phyloP scores from a whole-genome alignment of 2,329 filamentous ascomycete genomes.

The Fusarium sp. region DNA sequence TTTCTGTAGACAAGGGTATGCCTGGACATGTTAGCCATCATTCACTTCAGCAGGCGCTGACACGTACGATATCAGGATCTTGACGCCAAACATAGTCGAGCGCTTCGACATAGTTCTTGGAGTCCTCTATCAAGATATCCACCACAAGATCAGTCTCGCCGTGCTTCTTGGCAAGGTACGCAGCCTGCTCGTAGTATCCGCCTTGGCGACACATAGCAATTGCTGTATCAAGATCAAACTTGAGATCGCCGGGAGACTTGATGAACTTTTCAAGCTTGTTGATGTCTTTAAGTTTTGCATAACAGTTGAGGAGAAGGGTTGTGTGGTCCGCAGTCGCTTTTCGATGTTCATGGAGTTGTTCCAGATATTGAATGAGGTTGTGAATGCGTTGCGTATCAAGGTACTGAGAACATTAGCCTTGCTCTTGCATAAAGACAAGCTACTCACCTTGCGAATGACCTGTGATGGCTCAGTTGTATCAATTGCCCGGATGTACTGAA shows the following conservation, averaged over 20 bases:
- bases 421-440: fast-evolving
- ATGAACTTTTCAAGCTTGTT: constrained; percentile 97
- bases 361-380: constrained; percentile 95
- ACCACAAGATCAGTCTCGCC: constrained; percentile 94
- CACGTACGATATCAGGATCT: constrained; percentile 78
- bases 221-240: constrained; percentile 96
- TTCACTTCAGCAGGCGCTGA: fast-evolving
- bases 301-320: constrained; percentile 93
- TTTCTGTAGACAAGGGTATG: constrained; percentile 92
- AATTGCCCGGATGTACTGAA: constrained; percentile 95
- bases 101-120: constrained; percentile 88
- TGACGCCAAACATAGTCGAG: constrained; percentile 91
- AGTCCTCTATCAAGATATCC: constrained; percentile 95
- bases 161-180: constrained; percentile 93
- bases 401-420: constrained; percentile 68
- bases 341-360: constrained; percentile 94
- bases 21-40: constrained; percentile 61
- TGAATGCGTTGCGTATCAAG: constrained; percentile 97
- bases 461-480: constrained; percentile 97
- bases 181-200: constrained; percentile 96
- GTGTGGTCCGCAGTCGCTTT: constrained; percentile 96
- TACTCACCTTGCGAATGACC: constrained; percentile 84
- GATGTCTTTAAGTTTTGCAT: constrained; percentile 97
- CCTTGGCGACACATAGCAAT: constrained; percentile 98
- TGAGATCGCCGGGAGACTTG: constrained; percentile 91